These are phyloP conservation scores for Hanseniaspora vineae DNA, from an alignment of 805 yeast genomes.

Conservation along the genomic window DNA sequence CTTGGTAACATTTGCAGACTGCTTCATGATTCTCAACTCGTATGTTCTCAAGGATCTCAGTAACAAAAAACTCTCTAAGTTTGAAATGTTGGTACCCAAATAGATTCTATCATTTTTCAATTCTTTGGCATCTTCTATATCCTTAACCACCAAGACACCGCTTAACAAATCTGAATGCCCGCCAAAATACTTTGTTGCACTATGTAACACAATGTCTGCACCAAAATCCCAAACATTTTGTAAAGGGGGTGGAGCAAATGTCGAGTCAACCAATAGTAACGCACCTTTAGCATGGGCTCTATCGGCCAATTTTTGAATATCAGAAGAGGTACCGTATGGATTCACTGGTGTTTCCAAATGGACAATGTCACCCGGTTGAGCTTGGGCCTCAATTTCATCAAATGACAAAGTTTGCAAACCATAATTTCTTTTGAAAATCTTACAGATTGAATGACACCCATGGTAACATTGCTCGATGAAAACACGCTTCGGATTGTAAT, in stretches of 20 bases:
- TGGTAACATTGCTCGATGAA: slow-evolving; percentile 76
- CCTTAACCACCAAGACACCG: slow-evolving; percentile 64
- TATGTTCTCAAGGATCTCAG: slow-evolving; percentile 72
- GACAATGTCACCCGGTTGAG: slow-evolving; percentile 54
- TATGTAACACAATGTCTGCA: slow-evolving; percentile 82
- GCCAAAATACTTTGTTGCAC: slow-evolving; percentile 87
- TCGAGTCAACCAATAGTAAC: slow-evolving; percentile 58
- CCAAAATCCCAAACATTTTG: slow-evolving; percentile 72
- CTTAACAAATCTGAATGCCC: slow-evolving; percentile 91
- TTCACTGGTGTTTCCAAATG: slow-evolving; percentile 85
- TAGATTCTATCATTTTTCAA: slow-evolving; percentile 51
- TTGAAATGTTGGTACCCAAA: slow-evolving; percentile 70
- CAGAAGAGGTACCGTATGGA: slow-evolving; percentile 60
- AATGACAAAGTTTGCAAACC: slow-evolving; percentile 39
- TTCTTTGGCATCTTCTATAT: slow-evolving; percentile 29
- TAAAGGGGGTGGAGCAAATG: slow-evolving; percentile 90
- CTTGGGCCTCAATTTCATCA: slow-evolving; percentile 36
- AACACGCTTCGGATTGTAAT: slow-evolving; percentile 58
- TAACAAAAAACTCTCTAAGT: slow-evolving; percentile 61
- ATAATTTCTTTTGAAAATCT: slow-evolving; percentile 46
- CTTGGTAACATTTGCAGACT: slow-evolving; percentile 46
- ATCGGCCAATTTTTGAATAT: slow-evolving; percentile 48
- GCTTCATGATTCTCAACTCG: slow-evolving; percentile 57
- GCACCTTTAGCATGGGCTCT: slow-evolving; percentile 75
- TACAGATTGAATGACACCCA: slow-evolving; percentile 65